Percentiles rank a stretch among this genome's conserved stretches.
These are phyloP conservation scores for Fusarium sp. DNA, from an alignment of 2,329 filamentous ascomycete species.

Conservation along the genomic window DNA sequence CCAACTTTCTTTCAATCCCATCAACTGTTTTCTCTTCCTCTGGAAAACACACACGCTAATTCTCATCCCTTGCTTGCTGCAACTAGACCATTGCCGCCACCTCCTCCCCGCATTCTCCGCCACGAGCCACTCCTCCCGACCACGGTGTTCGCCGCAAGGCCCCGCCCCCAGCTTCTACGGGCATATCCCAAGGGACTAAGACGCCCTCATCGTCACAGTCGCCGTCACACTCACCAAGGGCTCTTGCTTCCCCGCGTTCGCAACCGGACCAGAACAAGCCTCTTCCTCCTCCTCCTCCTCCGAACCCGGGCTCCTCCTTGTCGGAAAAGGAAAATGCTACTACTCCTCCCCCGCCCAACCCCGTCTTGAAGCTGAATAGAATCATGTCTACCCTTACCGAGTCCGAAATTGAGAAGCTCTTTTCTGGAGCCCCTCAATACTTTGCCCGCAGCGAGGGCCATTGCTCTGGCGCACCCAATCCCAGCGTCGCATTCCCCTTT, in stretches of 20 bases:
- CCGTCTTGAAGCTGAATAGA: conserved; percentile 63
- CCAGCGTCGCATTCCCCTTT: conserved; percentile 75
- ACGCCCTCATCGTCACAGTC: conserved; percentile 40
- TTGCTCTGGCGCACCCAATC: conserved; percentile 68
- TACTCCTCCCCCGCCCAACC: conserved; percentile 50
- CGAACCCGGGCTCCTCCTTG: conserved; percentile 54
- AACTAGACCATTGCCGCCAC: conserved; percentile 15
- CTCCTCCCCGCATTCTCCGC: conserved; percentile 25
- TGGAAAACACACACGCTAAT: not conserved
- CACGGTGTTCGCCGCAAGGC: conserved; percentile 41
- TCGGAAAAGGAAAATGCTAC: conserved; percentile 38
- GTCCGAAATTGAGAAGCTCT: conserved; percentile 73
- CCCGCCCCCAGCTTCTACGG: conserved; percentile 35
- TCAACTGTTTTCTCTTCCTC: conserved; percentile 1
- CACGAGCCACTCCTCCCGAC: conserved; percentile 42
- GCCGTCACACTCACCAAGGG: conserved; percentile 41
- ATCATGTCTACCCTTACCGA: conserved; percentile 70
- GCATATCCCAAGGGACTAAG: conserved; percentile 29
- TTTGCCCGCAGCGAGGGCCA: conserved; percentile 70
- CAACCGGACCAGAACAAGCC: conserved; percentile 66
- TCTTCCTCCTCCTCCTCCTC: conserved; percentile 64
- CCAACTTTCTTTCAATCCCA: not conserved
- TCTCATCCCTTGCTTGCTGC: conserved; percentile 16
- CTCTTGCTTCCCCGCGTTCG: conserved; percentile 51
- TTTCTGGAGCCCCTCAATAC: conserved; percentile 81